Percentiles rank a stretch among this genome's conserved stretches.
phyloP scores from a whole-genome alignment of 2,329 filamentous ascomycete genomes.

The Sclerotiophoma versabilis region DNA sequence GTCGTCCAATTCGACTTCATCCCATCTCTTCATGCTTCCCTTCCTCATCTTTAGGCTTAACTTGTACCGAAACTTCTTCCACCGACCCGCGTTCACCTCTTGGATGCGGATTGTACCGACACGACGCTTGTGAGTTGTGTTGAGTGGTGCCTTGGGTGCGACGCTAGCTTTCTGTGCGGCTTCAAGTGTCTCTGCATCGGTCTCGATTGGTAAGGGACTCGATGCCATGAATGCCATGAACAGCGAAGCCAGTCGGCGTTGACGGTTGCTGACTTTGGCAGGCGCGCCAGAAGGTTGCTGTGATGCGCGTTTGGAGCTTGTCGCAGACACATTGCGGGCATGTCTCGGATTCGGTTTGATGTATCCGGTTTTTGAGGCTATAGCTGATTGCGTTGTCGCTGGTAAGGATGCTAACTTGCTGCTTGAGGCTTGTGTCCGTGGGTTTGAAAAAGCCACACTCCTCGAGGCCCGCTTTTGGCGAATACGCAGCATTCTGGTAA shows the following conservation, averaged over 20 bases:
- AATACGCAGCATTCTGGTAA: constrained; percentile 4
- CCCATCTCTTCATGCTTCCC: constrained; percentile 5
- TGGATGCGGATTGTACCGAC: constrained; percentile 1
- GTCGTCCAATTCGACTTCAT: constrained; percentile 9
- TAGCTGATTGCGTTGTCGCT: neutral
- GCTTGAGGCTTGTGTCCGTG: neutral
- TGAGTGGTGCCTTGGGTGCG: constrained; percentile 6
- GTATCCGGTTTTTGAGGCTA: neutral
- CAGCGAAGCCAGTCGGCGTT: constrained; percentile 24
- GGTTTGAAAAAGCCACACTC: neutral
- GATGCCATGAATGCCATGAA: constrained; percentile 27
- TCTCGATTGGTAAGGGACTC: constrained; percentile 25
- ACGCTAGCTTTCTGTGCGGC: constrained; percentile 19
- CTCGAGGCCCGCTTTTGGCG: constrained; percentile 10
- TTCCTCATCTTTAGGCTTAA: constrained; percentile 21
- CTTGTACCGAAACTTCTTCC: constrained; percentile 25
- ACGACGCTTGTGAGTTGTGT: neutral
- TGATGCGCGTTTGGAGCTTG: neutral
- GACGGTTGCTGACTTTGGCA: constrained; percentile 15
- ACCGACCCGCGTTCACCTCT: constrained; percentile 20
- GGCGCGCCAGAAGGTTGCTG: neutral
- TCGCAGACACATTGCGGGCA: neutral
- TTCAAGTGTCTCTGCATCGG: constrained; percentile 26
- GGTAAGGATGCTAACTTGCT: constrained; percentile 1
- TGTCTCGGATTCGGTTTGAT: neutral